Conservation (phyloP, 164 flowering plant species). For the Umbilicus rupestris region DNA sequence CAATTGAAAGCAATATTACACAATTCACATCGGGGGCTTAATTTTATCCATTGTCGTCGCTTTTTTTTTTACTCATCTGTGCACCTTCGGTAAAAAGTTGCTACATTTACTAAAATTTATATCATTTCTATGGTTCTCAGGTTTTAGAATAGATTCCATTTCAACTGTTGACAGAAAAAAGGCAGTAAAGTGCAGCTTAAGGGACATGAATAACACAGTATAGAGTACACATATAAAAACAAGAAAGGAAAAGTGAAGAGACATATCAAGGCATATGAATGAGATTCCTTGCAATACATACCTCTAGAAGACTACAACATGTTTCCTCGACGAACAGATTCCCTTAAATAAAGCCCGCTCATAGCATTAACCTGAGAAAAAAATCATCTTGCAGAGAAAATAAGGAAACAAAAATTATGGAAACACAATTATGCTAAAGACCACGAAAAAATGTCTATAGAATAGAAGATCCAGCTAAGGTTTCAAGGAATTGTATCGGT, state of each 20-base stretch:
- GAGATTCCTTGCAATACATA: not conserved
- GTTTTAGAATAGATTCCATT: not conserved
- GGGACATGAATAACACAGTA: not conserved
- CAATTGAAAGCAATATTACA: too few species aligned
- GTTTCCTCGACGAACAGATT: not conserved
- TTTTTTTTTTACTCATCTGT: too few species aligned
- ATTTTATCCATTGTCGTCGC: too few species aligned
- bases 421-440: too few species aligned
- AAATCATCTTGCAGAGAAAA: not conserved
- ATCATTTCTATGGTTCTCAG: too few species aligned
- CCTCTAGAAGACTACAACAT: not conserved
- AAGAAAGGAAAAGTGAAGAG: not conserved
- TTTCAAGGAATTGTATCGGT: too few species aligned
- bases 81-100: too few species aligned
- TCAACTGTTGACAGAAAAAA: not conserved
- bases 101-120: too few species aligned
- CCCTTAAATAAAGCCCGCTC: not conserved
- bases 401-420: not conserved
- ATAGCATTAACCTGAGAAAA: not conserved
- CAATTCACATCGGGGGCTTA: too few species aligned
- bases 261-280: not conserved
- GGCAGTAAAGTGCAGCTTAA: not conserved
- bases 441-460: too few species aligned
- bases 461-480: too few species aligned
- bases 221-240: not conserved